phyloP scores from a whole-genome alignment of 1,284 basidiomycete genomes.

The Ustilago trichophora region DNA sequence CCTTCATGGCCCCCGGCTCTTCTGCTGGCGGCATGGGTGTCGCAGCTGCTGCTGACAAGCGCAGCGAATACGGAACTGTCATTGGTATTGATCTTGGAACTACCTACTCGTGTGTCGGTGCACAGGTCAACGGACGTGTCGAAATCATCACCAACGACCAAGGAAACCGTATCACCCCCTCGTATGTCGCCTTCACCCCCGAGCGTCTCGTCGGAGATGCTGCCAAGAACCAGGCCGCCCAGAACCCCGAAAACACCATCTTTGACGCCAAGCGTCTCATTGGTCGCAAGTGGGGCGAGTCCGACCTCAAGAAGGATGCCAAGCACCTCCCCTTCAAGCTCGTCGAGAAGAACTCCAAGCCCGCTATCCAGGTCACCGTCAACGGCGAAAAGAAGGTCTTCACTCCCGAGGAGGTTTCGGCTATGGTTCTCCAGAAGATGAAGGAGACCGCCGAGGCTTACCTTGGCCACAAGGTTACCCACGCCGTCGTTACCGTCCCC shows the following conservation, averaged over 20 bases:
- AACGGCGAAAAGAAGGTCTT: constrained; percentile 63
- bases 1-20: constrained; percentile 41
- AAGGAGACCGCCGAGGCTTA: constrained; percentile 99
- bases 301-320: constrained; percentile 69
- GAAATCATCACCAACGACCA: constrained; percentile 69
- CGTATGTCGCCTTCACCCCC: constrained; percentile 66
- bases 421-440: constrained; percentile 97
- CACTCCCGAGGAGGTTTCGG: constrained; percentile 83
- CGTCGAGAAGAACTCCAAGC: constrained; percentile 66
- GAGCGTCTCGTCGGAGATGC: constrained; percentile 81
- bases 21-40: constrained; percentile 55
- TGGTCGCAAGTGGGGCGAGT: constrained; percentile 70
- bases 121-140: constrained; percentile 76
- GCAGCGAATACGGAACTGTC: constrained; percentile 79
- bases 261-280: constrained; percentile 98
- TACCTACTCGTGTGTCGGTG: constrained; percentile 73
- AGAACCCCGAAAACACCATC: constrained; percentile 86
- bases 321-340: constrained; percentile 69
- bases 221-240: constrained; percentile 73
- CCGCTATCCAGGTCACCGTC: constrained; percentile 64
- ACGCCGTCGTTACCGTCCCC: constrained; percentile 95
- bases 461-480: constrained; percentile 93
- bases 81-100: constrained; percentile 80
- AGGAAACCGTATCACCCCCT: constrained; percentile 67
- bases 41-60: constrained; percentile 60